phyloP scores from a whole-genome alignment of 2,329 filamentous ascomycete genomes.

The Microdochium trichocladiopsis region DNA sequence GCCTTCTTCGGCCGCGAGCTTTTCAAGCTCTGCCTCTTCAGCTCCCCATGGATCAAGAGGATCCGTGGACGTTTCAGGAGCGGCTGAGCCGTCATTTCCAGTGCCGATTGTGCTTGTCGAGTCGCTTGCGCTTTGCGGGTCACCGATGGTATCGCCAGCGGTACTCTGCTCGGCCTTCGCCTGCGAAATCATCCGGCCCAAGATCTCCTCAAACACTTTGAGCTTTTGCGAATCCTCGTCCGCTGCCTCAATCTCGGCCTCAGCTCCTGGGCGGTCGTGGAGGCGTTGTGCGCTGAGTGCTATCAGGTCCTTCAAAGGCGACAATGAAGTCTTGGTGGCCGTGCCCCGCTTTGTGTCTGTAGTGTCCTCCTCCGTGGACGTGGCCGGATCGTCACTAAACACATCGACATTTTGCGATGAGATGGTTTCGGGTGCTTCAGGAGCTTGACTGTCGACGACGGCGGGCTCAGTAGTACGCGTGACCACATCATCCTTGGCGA shows the following conservation, averaged over 20 bases:
- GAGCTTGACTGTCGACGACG: too few relatives aligned
- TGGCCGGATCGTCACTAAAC: constrained; percentile 1
- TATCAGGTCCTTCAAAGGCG: constrained; percentile 37
- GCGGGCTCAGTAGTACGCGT: too few relatives aligned
- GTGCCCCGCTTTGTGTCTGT: not conserved
- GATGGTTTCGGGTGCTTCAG: not conserved
- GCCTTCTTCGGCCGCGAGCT: constrained; percentile 2
- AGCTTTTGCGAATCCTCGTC: constrained; percentile 29
- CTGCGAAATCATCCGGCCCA: constrained; percentile 38
- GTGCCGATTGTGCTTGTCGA: not conserved
- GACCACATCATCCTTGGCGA: too few relatives aligned
- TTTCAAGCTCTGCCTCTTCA: not conserved
- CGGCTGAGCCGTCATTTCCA: not conserved
- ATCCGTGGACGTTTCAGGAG: not conserved
- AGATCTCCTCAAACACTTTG: constrained; percentile 41
- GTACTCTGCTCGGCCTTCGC: constrained; percentile 15
- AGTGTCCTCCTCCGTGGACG: constrained; percentile 1
- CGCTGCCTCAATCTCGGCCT: constrained; percentile 14
- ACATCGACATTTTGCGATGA: not conserved
- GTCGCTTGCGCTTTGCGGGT: not conserved
- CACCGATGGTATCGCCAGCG: not conserved
- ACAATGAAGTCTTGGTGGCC: constrained; percentile 4
- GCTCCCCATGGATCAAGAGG: not conserved
- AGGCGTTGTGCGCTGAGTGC: constrained; percentile 40
- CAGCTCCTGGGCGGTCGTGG: constrained; percentile 20